phyloP scores from a whole-genome alignment of 2,329 filamentous ascomycete species.

The Myrmaecium sp. region DNA sequence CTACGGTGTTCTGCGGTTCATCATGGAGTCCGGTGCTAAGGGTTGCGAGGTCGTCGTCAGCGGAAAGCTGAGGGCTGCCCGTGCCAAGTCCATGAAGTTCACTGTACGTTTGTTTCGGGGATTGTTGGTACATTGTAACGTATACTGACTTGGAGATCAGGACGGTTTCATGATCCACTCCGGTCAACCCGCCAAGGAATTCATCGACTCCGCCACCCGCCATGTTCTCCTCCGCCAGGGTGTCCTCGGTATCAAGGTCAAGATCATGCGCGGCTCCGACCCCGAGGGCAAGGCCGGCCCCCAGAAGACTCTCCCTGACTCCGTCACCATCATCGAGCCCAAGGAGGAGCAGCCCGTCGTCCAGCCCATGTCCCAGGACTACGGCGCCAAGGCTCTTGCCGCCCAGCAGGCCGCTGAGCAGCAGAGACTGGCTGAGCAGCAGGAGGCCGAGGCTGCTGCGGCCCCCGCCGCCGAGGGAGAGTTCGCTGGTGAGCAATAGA shows the following conservation, averaged over 20 bases:
- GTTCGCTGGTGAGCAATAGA: too few species aligned
- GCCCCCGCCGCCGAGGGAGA: constrained; percentile 4
- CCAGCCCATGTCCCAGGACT: constrained; percentile 95
- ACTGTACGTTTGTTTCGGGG: constrained; percentile 43
- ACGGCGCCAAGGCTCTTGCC: constrained; percentile 76
- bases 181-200: constrained; percentile 97
- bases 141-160: constrained; percentile 20
- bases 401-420: constrained; percentile 50
- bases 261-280: constrained; percentile 99
- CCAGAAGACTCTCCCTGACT: constrained; percentile 93
- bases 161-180: constrained; percentile 99
- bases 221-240: constrained; percentile 99
- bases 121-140: background rate
- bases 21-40: constrained; percentile 99
- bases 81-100: constrained; percentile 99
- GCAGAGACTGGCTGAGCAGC: constrained; percentile 41
- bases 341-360: constrained; percentile 97
- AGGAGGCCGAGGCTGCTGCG: constrained; percentile 30
- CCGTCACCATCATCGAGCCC: constrained; percentile 98
- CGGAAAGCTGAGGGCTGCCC: constrained; percentile 95
- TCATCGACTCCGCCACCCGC: constrained; percentile 95
- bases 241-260: constrained; percentile 99
- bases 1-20: constrained; percentile 99
- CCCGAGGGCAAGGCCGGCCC: constrained; percentile 98
- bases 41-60: constrained; percentile 99